phyloP scores from a whole-genome alignment of 495 filamentous ascomycete species.

The Hypoxylon fragiforme region DNA sequence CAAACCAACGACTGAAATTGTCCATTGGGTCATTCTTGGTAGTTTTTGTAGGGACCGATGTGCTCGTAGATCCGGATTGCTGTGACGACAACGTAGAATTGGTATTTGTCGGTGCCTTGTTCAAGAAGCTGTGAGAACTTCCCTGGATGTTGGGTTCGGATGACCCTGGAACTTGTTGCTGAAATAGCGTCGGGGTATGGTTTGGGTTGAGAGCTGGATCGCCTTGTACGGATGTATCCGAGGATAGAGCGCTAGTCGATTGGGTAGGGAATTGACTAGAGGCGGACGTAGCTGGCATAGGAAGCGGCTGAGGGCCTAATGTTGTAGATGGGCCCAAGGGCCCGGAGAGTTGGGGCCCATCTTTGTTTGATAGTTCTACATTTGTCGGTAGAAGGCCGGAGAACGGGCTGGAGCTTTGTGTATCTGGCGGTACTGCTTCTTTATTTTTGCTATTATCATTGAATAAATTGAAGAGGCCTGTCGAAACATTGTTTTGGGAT shows the following conservation, averaged over 20 bases:
- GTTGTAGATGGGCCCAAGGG: not conserved
- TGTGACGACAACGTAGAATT: not conserved
- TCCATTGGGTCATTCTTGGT: constrained; percentile 38
- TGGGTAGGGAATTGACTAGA: not conserved
- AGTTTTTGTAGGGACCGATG: not conserved
- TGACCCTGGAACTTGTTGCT: not conserved
- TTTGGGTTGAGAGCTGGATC: not conserved
- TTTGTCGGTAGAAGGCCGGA: not conserved
- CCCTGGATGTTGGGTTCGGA: not conserved
- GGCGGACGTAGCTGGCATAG: not conserved
- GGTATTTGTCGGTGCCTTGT: not conserved
- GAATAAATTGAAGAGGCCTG: constrained; percentile 1
- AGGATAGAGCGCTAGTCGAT: not conserved
- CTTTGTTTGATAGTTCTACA: constrained; percentile 5
- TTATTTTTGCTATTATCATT: constrained; percentile 2
- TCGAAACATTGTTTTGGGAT: not conserved
- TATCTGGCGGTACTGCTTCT: not conserved
- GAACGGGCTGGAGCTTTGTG: not conserved
- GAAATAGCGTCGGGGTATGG: not conserved
- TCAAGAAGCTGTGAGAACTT: not conserved
- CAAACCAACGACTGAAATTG: constrained; percentile 51
- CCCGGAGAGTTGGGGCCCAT: not conserved
- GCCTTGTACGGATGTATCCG: not conserved
- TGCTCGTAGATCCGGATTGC: not conserved
- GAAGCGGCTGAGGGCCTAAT: not conserved